These are phyloP conservation scores for Fagopyrum esculentum DNA, from an alignment of 148 eudicot species.

Conservation along the genomic window DNA sequence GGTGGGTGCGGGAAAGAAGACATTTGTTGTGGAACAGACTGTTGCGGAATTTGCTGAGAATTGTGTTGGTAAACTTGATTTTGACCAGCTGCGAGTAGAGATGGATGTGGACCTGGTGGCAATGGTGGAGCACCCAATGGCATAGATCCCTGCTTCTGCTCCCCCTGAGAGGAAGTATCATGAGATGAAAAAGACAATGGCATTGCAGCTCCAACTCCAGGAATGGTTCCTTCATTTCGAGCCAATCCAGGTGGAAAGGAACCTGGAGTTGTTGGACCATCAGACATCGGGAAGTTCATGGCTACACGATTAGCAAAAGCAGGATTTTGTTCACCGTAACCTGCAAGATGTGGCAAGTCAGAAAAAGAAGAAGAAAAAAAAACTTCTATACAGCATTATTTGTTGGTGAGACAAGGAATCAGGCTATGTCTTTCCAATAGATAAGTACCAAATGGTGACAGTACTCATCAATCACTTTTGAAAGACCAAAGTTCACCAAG, in stretches of 20 bases:
- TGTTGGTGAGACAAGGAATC: neutral
- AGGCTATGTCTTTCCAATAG: neutral
- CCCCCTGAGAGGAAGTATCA: conserved; percentile 70
- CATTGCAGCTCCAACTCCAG: conserved; percentile 95
- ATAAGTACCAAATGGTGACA: neutral
- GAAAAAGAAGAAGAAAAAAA: neutral
- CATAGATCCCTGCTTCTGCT: conserved; percentile 50
- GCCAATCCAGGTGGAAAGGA: conserved; percentile 72
- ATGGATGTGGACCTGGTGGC: conserved; percentile 98
- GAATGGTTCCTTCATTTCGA: conserved; percentile 93
- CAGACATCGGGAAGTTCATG: conserved; percentile 54
- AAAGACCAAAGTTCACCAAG: neutral
- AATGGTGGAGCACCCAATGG: conserved; percentile 84
- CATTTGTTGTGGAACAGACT: conserved; percentile 50
- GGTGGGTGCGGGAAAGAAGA: conserved; percentile 51
- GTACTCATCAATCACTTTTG: neutral
- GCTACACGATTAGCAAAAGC: conserved; percentile 52
- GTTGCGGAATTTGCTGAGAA: conserved; percentile 67
- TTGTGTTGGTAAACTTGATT: conserved; percentile 79
- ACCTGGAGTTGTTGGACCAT: conserved; percentile 72
- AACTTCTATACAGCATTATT: neutral
- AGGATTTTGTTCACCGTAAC: conserved; percentile 74
- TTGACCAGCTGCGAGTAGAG: conserved; percentile 52
- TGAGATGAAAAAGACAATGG: conserved; percentile 60
- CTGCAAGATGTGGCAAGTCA: conserved; percentile 25